A percentile compares a stretch with the other conserved stretches of the same genome.
Evolutionary conservation across 2,329 filamentous ascomycete genomes (phyloP).

Genomic region (Phaeophleospora eucalypticola): DNA sequence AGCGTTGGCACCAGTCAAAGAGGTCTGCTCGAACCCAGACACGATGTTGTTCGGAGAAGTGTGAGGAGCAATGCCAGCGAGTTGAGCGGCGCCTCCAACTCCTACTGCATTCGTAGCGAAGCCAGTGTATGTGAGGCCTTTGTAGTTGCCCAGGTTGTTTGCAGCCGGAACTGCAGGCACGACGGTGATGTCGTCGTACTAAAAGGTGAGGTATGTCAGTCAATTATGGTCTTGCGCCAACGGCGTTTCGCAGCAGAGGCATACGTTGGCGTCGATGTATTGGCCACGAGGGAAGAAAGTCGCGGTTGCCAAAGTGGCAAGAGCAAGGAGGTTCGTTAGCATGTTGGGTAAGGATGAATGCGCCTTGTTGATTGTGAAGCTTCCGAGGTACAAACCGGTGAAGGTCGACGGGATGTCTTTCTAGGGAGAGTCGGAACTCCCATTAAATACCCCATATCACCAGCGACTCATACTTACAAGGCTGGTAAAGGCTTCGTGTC

Average conservation of each 20-base stretch:
- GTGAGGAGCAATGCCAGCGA: conserved; percentile 1
- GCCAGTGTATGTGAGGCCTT: conserved; percentile 3
- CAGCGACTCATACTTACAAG: too few relatives aligned
- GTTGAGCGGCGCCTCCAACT: not conserved
- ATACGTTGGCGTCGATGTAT: conserved; percentile 5
- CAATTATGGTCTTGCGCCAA: too few relatives aligned
- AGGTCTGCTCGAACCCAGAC: not conserved
- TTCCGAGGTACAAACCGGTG: too few relatives aligned
- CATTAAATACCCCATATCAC: too few relatives aligned
- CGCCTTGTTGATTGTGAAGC: too few relatives aligned
- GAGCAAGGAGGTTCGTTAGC: not conserved
- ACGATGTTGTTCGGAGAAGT: conserved; percentile 2
- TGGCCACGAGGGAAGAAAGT: not conserved
- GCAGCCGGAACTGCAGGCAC: conserved; percentile 6
- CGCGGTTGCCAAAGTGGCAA: not conserved
- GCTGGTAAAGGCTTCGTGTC: too few relatives aligned
- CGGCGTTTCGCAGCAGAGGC: too few relatives aligned
- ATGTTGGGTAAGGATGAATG: not conserved
- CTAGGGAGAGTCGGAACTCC: too few relatives aligned
- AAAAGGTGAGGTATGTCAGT: not conserved
- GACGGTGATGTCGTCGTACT: conserved; percentile 4
- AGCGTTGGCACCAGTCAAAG: not conserved
- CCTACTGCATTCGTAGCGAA: not conserved
- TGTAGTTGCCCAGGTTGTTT: conserved; percentile 8
- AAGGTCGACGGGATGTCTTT: too few relatives aligned